Evolutionary conservation across 2,329 filamentous ascomycete genomes (phyloP), one percentile per base, ranked within the genome.

Genomic region (Aspergillus unguis): DNA sequence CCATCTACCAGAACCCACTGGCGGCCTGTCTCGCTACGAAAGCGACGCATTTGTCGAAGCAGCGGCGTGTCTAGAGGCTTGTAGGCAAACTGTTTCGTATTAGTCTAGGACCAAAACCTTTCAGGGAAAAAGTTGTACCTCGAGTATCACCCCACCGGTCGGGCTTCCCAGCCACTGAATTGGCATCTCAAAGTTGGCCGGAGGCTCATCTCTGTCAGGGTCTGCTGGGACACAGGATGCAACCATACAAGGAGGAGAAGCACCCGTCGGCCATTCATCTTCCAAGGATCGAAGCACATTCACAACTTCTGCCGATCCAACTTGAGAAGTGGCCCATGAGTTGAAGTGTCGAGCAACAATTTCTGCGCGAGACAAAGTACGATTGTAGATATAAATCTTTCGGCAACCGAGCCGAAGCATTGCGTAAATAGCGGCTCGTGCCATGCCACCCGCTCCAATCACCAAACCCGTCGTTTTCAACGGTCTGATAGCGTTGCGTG

Each of bases 171-270:
- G 76, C 88, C 88, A 92, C 28, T 82, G 76, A 6, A 75, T 66
- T 0, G 88, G 88, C 50, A 90, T 78, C 8, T 81, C 83, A 56
- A 92, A 88, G 56, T 89, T 80, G 0, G 87, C 84, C 1, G 86
- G 82, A 0, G 85, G 83, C 3, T 76, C 77, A 48, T 83, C 80
- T 7, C 83, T 81, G 11, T 87, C 80, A 3, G 80, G 79, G 57
- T 90, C 84, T 0, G 86, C 86, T 0, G 88, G 87, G 10, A 92
- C 88, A 60, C 87, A 90, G 0, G 86, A 89, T 0, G 90, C 80
- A 27, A 92, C 84, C 61, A 92, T 85, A 1, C 87, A 90, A 0
- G 88, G 88, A 8, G 80, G 77, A 8, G 79, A 80, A 58, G 82
- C 84, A 2, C 77, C 76, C 8, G 77, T 66, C 0, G 87, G 88